A percentile compares a stretch with the other conserved stretches of the same genome.
phyloP scores from a whole-genome alignment of 768 basidiomycete genomes.

The Crassisporium funariophilum region DNA sequence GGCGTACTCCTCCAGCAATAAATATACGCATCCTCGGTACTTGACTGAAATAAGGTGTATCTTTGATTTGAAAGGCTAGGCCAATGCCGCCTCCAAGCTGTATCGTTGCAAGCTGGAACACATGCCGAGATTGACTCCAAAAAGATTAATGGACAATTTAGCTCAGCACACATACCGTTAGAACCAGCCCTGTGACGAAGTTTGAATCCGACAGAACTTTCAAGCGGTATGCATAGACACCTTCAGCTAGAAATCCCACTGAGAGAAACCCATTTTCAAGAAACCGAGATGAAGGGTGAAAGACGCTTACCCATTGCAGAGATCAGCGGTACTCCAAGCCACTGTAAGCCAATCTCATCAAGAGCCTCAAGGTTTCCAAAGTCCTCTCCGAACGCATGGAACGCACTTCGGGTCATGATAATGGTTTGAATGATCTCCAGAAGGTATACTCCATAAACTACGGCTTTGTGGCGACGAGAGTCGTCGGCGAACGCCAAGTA shows the following conservation, averaged over 20 bases:
- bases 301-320: conserved; percentile 5
- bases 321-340: conserved; percentile 8
- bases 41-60: conserved; percentile 8
- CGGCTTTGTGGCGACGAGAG: conserved; percentile 1
- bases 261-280: background rate
- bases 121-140: background rate
- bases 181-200: conserved; percentile 10
- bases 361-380: conserved; percentile 7
- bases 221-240: conserved; percentile 12
- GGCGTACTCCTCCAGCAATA: conserved; percentile 8
- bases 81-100: conserved; percentile 17
- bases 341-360: conserved; percentile 6
- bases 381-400: conserved; percentile 5
- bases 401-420: conserved; percentile 3
- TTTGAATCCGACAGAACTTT: conserved; percentile 12
- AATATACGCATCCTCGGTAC: conserved; percentile 4
- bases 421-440: conserved; percentile 12
- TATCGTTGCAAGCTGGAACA: conserved; percentile 12
- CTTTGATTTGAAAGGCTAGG: conserved; percentile 7
- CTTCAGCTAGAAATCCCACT: conserved; percentile 2
- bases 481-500: conserved; percentile 14
- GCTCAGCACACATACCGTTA: background rate
- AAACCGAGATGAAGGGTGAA: background rate
- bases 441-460: conserved; percentile 13
- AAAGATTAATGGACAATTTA: background rate